phyloP scores from a whole-genome alignment of 1,284 basidiomycete genomes.

The Sanghuangporus weigelae region DNA sequence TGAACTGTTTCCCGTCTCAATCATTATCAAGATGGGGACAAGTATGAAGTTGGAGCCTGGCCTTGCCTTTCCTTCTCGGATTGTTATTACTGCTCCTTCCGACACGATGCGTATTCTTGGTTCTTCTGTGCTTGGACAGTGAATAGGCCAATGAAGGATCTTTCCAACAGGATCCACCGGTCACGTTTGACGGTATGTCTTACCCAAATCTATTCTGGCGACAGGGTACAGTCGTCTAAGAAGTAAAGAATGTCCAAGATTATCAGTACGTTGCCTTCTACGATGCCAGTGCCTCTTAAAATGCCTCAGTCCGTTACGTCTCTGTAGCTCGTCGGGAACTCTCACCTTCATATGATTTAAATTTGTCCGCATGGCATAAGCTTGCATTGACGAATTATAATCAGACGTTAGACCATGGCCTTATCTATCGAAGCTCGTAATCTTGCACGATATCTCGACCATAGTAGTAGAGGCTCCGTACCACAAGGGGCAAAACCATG shows the following conservation, averaged over 20 bases:
- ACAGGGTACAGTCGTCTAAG: background rate
- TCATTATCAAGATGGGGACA: background rate
- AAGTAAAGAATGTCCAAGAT: slow-evolving; percentile 21
- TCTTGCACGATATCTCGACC: too few relatives aligned
- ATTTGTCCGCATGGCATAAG: slow-evolving; percentile 29
- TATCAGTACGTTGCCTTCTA: slow-evolving; percentile 40
- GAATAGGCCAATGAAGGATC: slow-evolving; percentile 39
- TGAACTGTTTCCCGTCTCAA: background rate
- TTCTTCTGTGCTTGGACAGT: slow-evolving; percentile 29
- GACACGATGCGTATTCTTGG: slow-evolving; percentile 19
- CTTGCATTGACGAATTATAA: slow-evolving; percentile 35
- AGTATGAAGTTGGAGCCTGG: background rate
- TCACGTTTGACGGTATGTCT: slow-evolving; percentile 32
- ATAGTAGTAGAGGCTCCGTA: too few relatives aligned
- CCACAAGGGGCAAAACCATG: too few relatives aligned
- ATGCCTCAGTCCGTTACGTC: slow-evolving; percentile 33
- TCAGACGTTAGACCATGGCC: slow-evolving; percentile 39
- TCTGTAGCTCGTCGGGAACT: slow-evolving; percentile 29
- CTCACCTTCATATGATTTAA: slow-evolving; percentile 6
- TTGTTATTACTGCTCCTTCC: background rate
- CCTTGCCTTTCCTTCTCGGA: background rate
- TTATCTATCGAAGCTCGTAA: too few relatives aligned
- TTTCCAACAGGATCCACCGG: slow-evolving; percentile 38
- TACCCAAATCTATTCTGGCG: background rate
- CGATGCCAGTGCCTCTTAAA: slow-evolving; percentile 24